phyloP scores from a whole-genome alignment of 2,329 filamentous ascomycete species.

The Aspergillus ruber region DNA sequence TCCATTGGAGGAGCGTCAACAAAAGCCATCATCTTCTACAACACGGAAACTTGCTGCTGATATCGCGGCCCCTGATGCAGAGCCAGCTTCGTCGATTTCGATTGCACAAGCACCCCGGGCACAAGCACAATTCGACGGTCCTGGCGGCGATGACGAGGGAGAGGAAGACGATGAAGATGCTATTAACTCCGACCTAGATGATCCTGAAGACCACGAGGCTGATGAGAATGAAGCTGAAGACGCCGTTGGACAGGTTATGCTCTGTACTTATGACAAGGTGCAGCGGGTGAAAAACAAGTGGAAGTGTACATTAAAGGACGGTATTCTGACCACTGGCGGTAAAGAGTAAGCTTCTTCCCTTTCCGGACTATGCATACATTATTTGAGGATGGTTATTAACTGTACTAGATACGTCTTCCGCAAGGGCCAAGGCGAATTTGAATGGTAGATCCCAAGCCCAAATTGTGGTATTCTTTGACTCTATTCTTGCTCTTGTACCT shows the following conservation, averaged over 20 bases:
- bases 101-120: constrained; percentile 10
- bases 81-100: constrained; percentile 3
- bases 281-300: constrained; percentile 99
- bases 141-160: constrained; percentile 46
- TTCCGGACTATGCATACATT: neutral
- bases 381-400: constrained; percentile 16
- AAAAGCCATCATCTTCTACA: constrained; percentile 14
- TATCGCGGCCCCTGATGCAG: constrained; percentile 7
- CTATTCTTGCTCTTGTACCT: neutral
- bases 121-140: constrained; percentile 52
- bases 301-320: constrained; percentile 98
- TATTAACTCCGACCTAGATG: constrained; percentile 97
- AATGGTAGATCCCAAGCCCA: constrained; percentile 61
- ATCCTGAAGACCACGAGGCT: constrained; percentile 76
- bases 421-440: constrained; percentile 94
- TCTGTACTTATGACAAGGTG: constrained; percentile 99
- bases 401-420: constrained; percentile 75
- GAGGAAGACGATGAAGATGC: constrained; percentile 77
- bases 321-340: constrained; percentile 84
- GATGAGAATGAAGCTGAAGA: constrained; percentile 87
- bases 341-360: constrained; percentile 60
- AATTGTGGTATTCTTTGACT: neutral
- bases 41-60: constrained; percentile 32
- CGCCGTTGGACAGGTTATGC: constrained; percentile 79
- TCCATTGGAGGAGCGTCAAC: constrained; percentile 35